Base-by-base conservation (phyloP, 2,329 filamentous ascomycete genomes). In the Dendrostoma leiphaemia region DNA sequence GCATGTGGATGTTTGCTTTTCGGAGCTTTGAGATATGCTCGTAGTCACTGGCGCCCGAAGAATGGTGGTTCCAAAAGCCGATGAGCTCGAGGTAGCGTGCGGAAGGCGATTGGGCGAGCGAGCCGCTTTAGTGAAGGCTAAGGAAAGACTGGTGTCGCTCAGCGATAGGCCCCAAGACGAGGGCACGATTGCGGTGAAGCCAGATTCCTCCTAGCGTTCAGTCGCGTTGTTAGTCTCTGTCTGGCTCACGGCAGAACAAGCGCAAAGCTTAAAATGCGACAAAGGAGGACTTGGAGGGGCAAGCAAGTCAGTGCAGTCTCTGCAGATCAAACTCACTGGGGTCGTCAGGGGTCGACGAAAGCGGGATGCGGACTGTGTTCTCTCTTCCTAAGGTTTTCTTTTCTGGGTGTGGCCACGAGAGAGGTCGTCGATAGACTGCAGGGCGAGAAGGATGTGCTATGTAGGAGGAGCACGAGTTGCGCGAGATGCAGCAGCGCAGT, bases 401-500 rank as follows among this genome's bases (percentile, higher is more conserved):
- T n/a, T n/a, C n/a, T n/a, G n/a, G n/a, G n/a, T n/a, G n/a, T n/a
- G n/a, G n/a, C n/a, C n/a, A 38, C 21, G 29, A 48, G 21, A 15
- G 23, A 29, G 19, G 23, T 24, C 17, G 37, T 7, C 21, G 12
- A n/a, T n/a, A n/a, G n/a, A n/a, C n/a, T n/a, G n/a, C n/a, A n/a
- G n/a, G n/a, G n/a, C n/a, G n/a, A n/a, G n/a, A n/a, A n/a, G n/a
- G 21, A n/a, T 28, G 24, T 3, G 26, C 3, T 15, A 23, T n/a
- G 19, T 21, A 34, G 38, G 21, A 47, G 32, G 31, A n/a, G 17
- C n/a, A 29, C 29, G 23, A 43, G 44, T 37, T 48, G 29, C 23
- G 48, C 43, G 43, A 54, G 48, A 57, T 24, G 37, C 17, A 32
- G 31, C 40, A 51, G 53, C 51, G 46, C 21, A 48, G 44, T 51